Percentiles rank a stretch among this genome's conserved stretches.
phyloP scores from a whole-genome alignment of 2,329 filamentous ascomycete species.

The Ascochyta koolunga region DNA sequence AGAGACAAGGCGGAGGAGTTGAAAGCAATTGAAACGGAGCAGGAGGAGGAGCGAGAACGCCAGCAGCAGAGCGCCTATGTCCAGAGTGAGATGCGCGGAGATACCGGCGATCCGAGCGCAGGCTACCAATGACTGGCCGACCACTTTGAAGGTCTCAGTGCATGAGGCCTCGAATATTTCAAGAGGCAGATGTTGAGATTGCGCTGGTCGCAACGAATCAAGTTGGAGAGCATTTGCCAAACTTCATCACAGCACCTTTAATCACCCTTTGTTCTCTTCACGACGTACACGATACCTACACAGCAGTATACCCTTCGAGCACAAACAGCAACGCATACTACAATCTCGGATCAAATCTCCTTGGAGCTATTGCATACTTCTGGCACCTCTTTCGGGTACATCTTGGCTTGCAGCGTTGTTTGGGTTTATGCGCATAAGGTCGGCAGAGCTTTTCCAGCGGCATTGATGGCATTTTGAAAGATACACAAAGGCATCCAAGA shows the following conservation, averaged over 20 bases:
- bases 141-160: conserved; percentile 16
- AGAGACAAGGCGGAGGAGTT: conserved; percentile 78
- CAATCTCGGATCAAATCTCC: conserved; percentile 13
- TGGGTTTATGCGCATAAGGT: conserved; percentile 6
- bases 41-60: conserved; percentile 30
- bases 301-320: conserved; percentile 10
- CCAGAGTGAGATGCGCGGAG: conserved; percentile 38
- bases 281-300: conserved; percentile 16
- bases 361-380: conserved; percentile 14
- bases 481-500: conserved; percentile 3
- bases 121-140: conserved; percentile 47
- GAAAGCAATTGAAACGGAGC: conserved; percentile 36
- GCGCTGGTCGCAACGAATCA: conserved; percentile 10
- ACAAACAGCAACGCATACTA: conserved; percentile 11
- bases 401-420: conserved; percentile 16
- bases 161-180: conserved; percentile 4
- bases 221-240: conserved; percentile 8
- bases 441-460: background rate
- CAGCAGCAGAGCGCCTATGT: conserved; percentile 38
- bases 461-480: conserved; percentile 13
- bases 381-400: conserved; percentile 13
- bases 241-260: conserved; percentile 13
- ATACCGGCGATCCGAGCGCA: conserved; percentile 40
- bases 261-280: conserved; percentile 14
- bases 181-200: conserved; percentile 12